phyloP scores from a whole-genome alignment of 73 alveolate species.

The Symbiodinium natans region DNA sequence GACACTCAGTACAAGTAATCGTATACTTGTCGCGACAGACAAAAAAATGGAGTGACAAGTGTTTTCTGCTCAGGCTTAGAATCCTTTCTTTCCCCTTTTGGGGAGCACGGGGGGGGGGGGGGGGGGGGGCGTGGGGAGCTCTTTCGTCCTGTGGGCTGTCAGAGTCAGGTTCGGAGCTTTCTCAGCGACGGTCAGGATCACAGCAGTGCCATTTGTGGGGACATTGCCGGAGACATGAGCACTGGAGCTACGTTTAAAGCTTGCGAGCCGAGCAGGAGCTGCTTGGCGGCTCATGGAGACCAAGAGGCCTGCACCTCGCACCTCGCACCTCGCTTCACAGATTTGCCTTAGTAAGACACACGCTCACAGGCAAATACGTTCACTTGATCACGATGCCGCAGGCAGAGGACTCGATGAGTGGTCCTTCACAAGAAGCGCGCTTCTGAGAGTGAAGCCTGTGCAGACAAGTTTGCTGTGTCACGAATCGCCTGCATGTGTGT shows the following conservation, averaged over 20 bases:
- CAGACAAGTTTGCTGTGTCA: neutral
- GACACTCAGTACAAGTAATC: too few species aligned
- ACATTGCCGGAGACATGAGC: neutral
- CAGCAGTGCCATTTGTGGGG: neutral
- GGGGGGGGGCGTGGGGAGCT: too few species aligned
- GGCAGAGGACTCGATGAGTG: conserved; percentile 5
- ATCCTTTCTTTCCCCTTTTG: neutral
- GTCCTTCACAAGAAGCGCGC: neutral
- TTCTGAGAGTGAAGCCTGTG: neutral
- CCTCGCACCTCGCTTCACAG: too few species aligned
- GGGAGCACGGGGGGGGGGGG: neutral
- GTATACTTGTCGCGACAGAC: too few species aligned
- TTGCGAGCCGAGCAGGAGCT: neutral
- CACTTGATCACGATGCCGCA: too few species aligned
- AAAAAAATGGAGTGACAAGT: too few species aligned
- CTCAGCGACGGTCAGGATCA: conserved; percentile 48
- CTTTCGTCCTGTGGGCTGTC: neutral
- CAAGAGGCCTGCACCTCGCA: neutral
- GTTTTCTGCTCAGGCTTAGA: too few species aligned
- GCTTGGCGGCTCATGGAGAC: neutral
- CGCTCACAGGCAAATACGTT: neutral
- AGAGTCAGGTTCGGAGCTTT: conserved; percentile 49
- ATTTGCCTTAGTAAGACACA: too few species aligned
- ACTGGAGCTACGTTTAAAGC: too few species aligned
- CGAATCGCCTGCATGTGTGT: neutral